These are phyloP conservation scores for Citrus unshiu DNA, from an alignment of 345 rosid species.

Conservation along the genomic window DNA sequence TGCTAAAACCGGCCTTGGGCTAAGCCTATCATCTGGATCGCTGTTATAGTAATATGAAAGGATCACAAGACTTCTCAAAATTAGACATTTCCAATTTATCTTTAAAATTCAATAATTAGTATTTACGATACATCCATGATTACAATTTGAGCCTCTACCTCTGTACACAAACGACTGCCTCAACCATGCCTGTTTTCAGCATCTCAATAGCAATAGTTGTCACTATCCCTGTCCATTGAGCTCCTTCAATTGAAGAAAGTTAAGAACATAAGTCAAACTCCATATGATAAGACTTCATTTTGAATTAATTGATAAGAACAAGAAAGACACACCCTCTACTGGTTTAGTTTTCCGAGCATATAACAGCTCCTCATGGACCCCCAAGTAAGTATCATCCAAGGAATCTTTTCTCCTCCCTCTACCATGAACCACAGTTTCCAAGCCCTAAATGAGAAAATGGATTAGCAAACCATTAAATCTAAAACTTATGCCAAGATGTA, in stretches of 20 bases:
- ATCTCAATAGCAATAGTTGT: slow-evolving; percentile 94
- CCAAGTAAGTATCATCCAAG: slow-evolving; percentile 80
- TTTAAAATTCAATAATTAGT: background rate
- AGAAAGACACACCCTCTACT: slow-evolving; percentile 54
- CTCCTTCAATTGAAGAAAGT: slow-evolving; percentile 49
- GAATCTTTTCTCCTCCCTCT: slow-evolving; percentile 75
- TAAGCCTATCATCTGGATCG: slow-evolving; percentile 87
- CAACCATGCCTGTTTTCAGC: slow-evolving; percentile 85
- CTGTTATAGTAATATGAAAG: slow-evolving; percentile 31
- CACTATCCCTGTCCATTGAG: slow-evolving; percentile 98
- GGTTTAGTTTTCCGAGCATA: slow-evolving; percentile 92
- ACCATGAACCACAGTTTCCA: slow-evolving; percentile 88
- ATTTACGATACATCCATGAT: background rate
- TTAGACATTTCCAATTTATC: background rate
- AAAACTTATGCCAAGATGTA: background rate
- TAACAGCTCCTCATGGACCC: slow-evolving; percentile 68
- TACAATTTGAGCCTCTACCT: slow-evolving; percentile 42
- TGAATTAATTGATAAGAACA: background rate
- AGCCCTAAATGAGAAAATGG: slow-evolving; percentile 35
- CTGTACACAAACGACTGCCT: slow-evolving; percentile 94
- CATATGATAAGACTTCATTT: background rate
- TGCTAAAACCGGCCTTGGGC: slow-evolving; percentile 90
- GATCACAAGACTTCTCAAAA: background rate
- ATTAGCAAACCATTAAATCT: background rate
- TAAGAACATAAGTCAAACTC: slow-evolving; percentile 8